Base-by-base conservation (phyloP, 257 asterid species). In the Verbena officinalis region DNA sequence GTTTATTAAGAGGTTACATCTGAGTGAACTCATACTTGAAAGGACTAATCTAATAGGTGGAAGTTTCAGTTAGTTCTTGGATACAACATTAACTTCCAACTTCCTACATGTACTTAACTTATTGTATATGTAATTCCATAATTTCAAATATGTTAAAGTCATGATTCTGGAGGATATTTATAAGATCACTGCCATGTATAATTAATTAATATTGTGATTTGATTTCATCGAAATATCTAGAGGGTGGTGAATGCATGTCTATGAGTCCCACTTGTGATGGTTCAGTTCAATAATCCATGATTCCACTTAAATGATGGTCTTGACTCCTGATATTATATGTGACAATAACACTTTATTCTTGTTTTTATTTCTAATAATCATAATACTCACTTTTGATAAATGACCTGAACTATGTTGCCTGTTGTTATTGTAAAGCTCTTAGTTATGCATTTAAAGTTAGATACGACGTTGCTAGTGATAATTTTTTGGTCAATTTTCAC, bases 211-310 rank as follows among this genome's bases (percentile, higher is more conserved):
- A 30, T 42, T 45, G 57, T 60, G 64, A 56, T 51, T 39, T 70
- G 45, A 61, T 53, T 59, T 20, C 50, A 58, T 51, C 45, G 33
- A 23, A 33, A 48, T 39, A 42, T 72, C 42, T 73, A 61, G 66
- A 36, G 34, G 34, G 44, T 33, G 69, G 48, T 67, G 15, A 43
- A 14, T 64, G 60, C 64, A 59, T 49, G 64, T 50, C 72, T 65
- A 40, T 34, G 50, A 65, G 65, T 46, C 62, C 69, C 59, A 38
- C 58, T 10, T 62, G 68, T 22, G 54, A 36, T 63, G 17, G 34
- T 62, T 42, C 44, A 55, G 54, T 50, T 67, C 65, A 40, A 45
- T 33, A 15, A 33, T 44, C 34, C 58, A 36, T 23, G 61, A 69
- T 64, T 55, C 10, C 65, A 38, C 56, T 43, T 66, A 10, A 52